phyloP scores from a whole-genome alignment of 2,329 filamentous ascomycete species.

The Chaetomium sp. region DNA sequence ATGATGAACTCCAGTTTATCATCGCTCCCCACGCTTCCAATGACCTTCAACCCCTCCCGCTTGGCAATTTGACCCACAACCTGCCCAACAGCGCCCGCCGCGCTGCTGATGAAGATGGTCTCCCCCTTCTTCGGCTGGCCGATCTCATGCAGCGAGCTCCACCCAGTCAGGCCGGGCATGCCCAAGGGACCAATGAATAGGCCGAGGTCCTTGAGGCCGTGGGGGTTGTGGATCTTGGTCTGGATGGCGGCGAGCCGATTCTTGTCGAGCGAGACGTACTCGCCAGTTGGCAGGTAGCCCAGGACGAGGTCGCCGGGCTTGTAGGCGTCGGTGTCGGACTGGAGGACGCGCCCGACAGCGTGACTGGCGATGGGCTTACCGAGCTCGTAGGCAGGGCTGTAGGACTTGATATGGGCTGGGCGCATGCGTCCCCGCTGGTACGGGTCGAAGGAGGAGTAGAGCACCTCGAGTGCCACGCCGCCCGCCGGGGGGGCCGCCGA shows the following conservation, averaged over 20 bases:
- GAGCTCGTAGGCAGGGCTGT: conserved; percentile 63
- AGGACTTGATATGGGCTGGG: conserved; percentile 63
- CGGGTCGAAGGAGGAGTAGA: conserved; percentile 78
- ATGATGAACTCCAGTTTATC: conserved; percentile 72
- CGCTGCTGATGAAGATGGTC: conserved; percentile 80
- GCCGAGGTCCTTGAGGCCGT: conserved; percentile 61
- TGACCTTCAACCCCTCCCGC: conserved; percentile 74
- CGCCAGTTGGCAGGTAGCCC: conserved; percentile 60
- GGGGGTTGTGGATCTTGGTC: conserved; percentile 66
- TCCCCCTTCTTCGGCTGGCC: conserved; percentile 72
- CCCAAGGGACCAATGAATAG: conserved; percentile 72
- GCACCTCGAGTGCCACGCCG: conserved; percentile 68
- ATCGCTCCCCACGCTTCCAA: conserved; percentile 78
- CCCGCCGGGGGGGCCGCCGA: conserved; percentile 61
- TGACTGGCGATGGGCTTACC: conserved; percentile 65
- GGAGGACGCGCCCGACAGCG: conserved; percentile 68
- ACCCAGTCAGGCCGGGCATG: conserved; percentile 53
- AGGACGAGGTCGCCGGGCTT: conserved; percentile 67
- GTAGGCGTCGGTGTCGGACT: conserved; percentile 63
- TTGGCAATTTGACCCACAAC: conserved; percentile 83
- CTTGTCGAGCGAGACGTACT: conserved; percentile 65
- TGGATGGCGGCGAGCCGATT: conserved; percentile 43
- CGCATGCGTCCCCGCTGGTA: conserved; percentile 85
- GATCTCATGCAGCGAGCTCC: conserved; percentile 65
- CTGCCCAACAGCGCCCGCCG: conserved; percentile 80